A percentile compares a stretch with the other conserved stretches of the same genome.
Conservation (phyloP, 2,329 filamentous ascomycete genomes). For the Sclerotinia spermophila region DNA sequence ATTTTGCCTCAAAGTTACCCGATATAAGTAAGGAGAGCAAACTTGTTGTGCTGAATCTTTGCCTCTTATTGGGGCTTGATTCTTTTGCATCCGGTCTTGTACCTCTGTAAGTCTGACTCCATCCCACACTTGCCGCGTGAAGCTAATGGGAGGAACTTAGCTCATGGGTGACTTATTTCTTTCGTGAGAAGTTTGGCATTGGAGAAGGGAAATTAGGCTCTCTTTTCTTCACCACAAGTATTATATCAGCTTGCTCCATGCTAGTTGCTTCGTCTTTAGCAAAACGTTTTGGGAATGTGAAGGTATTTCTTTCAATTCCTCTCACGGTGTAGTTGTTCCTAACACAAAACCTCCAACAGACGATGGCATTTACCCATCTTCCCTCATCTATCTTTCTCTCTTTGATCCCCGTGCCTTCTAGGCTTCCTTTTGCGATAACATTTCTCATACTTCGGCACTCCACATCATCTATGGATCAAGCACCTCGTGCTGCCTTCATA, state of each 20-base stretch:
- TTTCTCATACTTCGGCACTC: slow-evolving; percentile 61
- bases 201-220: slow-evolving; percentile 50
- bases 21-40: slow-evolving; percentile 55
- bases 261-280: slow-evolving; percentile 53
- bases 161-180: slow-evolving; percentile 57
- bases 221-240: slow-evolving; percentile 52
- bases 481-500: slow-evolving; percentile 66
- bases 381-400: slow-evolving; percentile 64
- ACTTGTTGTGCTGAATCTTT: slow-evolving; percentile 56
- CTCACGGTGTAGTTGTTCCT: slow-evolving; percentile 29
- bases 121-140: slow-evolving; percentile 27
- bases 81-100: slow-evolving; percentile 68
- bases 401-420: slow-evolving; percentile 56
- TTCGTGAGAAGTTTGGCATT: slow-evolving; percentile 47
- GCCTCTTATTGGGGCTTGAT: slow-evolving; percentile 65
- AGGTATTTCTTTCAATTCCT: slow-evolving; percentile 42
- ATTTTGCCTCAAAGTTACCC: slow-evolving; percentile 44
- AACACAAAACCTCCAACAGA: slow-evolving; percentile 40
- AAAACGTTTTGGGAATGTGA: slow-evolving; percentile 58
- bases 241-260: slow-evolving; percentile 50
- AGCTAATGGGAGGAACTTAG: slow-evolving; percentile 43
- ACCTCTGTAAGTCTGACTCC: slow-evolving; percentile 47
- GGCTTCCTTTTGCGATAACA: slow-evolving; percentile 51
- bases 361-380: slow-evolving; percentile 73
- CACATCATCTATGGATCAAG: slow-evolving; percentile 66